Percentiles rank a stretch among this genome's conserved stretches.
Conservation (phyloP, 768 basidiomycete species). For the Panaeolus papilionaceus region DNA sequence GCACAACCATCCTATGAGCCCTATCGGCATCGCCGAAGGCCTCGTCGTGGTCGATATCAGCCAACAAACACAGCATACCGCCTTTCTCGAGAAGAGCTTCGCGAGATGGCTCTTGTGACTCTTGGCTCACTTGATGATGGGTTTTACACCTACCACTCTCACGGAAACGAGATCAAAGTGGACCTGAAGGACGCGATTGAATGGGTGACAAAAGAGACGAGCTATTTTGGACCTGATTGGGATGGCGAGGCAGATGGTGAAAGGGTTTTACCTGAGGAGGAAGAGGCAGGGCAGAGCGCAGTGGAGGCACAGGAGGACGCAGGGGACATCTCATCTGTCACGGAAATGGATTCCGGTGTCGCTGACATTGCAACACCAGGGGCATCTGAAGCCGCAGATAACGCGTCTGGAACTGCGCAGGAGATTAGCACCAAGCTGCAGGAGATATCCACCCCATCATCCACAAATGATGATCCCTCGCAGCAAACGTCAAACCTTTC, state of each 20-base stretch:
- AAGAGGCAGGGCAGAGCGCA: conserved; percentile 20
- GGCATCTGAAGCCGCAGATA: conserved; percentile 3
- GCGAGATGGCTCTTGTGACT: conserved; percentile 28
- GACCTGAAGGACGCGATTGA: conserved; percentile 1
- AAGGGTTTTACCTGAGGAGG: conserved; percentile 26
- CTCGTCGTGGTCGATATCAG: conserved; percentile 26
- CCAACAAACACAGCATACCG: conserved; percentile 26
- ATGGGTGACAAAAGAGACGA: conserved; percentile 1
- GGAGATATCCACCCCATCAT: background rate
- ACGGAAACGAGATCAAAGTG: conserved; percentile 1
- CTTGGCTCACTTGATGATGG: conserved; percentile 30
- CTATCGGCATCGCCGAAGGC: conserved; percentile 15
- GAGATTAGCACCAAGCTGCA: background rate
- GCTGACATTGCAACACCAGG: background rate
- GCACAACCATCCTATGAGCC: background rate
- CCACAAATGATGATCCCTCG: background rate
- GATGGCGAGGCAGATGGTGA: background rate
- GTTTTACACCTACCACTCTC: conserved; percentile 22
- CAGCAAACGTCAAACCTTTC: background rate
- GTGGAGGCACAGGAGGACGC: background rate
- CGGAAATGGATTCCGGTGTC: conserved; percentile 12
- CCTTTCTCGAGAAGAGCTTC: conserved; percentile 31
- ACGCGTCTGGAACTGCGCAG: background rate
- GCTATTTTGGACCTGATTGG: conserved; percentile 11
- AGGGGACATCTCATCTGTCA: background rate